These are phyloP conservation scores for Hygrophila difformis DNA, from an alignment of 257 asterid species.

Conservation along the genomic window DNA sequence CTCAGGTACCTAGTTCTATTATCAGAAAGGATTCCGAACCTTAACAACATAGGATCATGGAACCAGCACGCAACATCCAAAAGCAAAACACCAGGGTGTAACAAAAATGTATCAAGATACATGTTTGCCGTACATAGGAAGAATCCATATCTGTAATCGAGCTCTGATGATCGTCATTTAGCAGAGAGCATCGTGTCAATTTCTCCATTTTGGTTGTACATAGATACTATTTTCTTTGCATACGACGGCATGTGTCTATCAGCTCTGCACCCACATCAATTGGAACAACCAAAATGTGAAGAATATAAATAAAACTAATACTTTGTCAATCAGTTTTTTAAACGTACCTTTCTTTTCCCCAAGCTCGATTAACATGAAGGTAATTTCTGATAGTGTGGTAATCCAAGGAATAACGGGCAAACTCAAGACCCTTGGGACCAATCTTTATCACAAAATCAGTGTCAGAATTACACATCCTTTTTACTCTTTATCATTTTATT, in stretches of 20 bases:
- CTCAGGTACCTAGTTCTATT: background rate
- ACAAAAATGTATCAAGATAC: slow-evolving; percentile 2
- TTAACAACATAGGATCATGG: background rate
- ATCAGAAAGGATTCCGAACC: slow-evolving; percentile 9
- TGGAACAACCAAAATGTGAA: slow-evolving; percentile 6
- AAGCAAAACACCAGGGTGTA: background rate
- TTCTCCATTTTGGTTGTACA: slow-evolving; percentile 87
- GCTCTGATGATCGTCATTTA: slow-evolving; percentile 31
- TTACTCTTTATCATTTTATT: slow-evolving; percentile 1
- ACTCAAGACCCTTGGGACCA: slow-evolving; percentile 96
- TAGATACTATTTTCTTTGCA: slow-evolving; percentile 69
- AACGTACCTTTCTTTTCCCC: slow-evolving; percentile 83
- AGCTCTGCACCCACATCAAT: slow-evolving; percentile 52
- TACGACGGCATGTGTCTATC: slow-evolving; percentile 82
- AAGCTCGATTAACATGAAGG: slow-evolving; percentile 63
- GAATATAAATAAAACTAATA: background rate
- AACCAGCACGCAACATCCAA: background rate
- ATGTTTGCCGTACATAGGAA: too few relatives aligned
- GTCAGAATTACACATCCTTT: slow-evolving; percentile 9
- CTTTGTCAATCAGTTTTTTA: background rate
- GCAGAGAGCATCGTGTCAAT: slow-evolving; percentile 67
- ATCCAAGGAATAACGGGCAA: slow-evolving; percentile 91
- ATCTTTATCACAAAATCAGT: slow-evolving; percentile 37
- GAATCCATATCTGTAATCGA: slow-evolving; percentile 3
- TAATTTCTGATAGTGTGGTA: slow-evolving; percentile 94